Conservation (phyloP, 768 basidiomycete species). For the Lactifluus subvellereus region DNA sequence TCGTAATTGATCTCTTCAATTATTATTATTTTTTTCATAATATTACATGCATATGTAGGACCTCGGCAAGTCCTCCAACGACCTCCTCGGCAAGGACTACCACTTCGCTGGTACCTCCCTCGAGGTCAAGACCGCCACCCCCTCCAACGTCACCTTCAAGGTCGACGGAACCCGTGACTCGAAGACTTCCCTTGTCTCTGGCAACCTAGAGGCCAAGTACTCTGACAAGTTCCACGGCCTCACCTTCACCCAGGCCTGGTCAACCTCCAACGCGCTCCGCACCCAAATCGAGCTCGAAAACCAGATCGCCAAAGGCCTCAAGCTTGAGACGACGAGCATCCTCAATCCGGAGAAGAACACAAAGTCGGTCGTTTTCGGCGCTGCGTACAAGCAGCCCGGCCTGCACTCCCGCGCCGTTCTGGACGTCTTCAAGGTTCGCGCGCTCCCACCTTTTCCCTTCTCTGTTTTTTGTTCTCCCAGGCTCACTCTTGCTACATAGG, state of each 20-base stretch:
- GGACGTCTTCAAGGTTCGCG: conserved; percentile 86
- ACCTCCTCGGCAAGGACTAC: conserved; percentile 91
- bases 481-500: conserved; percentile 42
- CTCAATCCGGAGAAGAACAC: conserved; percentile 82
- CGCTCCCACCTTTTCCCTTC: not conserved
- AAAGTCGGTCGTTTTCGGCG: conserved; percentile 78
- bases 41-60: conserved; percentile 44
- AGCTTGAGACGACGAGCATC: conserved; percentile 81
- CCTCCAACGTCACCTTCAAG: conserved; percentile 89
- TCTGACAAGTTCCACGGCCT: conserved; percentile 87
- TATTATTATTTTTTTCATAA: not conserved
- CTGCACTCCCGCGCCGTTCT: conserved; percentile 87
- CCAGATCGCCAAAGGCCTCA: conserved; percentile 95
- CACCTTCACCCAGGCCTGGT: conserved; percentile 93
- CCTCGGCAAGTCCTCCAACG: conserved; percentile 95
- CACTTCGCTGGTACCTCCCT: conserved; percentile 65
- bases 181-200: conserved; percentile 66
- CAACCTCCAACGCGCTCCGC: conserved; percentile 87
- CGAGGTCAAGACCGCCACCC: conserved; percentile 86
- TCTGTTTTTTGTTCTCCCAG: not conserved
- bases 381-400: conserved; percentile 93
- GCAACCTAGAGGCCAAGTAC: conserved; percentile 96
- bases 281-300: conserved; percentile 93
- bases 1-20: conserved; percentile 23
- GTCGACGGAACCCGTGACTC: conserved; percentile 79